phyloP scores from a whole-genome alignment of 2,329 filamentous ascomycete genomes.

The Cordyceps javanica region DNA sequence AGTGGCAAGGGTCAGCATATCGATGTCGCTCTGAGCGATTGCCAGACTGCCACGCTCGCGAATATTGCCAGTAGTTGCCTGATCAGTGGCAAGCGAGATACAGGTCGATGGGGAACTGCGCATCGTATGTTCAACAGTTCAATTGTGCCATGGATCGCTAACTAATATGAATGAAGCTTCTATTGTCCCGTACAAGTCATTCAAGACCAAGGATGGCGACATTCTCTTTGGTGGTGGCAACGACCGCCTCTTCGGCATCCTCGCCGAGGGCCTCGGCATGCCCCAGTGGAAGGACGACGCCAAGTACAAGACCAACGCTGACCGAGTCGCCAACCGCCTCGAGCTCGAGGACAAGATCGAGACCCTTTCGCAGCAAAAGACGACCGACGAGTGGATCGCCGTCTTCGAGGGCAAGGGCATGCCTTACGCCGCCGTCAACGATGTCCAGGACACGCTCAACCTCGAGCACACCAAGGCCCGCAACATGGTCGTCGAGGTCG shows the following conservation, averaged over 20 bases:
- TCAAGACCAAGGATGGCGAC: constrained; percentile 64
- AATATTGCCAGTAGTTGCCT: constrained; percentile 92
- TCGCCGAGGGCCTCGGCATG: constrained; percentile 53
- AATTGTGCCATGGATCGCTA: neutral
- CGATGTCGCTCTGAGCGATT: constrained; percentile 86
- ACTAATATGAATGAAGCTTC: constrained; percentile 52
- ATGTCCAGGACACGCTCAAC: constrained; percentile 76
- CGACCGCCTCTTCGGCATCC: constrained; percentile 59
- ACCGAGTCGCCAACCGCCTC: constrained; percentile 63
- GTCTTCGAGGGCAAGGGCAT: constrained; percentile 85
- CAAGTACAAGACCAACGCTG: constrained; percentile 55
- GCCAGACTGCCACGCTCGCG: constrained; percentile 87
- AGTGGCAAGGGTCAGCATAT: constrained; percentile 86
- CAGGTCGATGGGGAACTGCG: constrained; percentile 90
- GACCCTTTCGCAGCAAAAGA: constrained; percentile 64
- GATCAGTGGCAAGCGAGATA: constrained; percentile 80
- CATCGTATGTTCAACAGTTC: constrained; percentile 57
- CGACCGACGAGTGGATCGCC: constrained; percentile 81
- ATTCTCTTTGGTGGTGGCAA: constrained; percentile 69
- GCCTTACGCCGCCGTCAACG: constrained; percentile 90
- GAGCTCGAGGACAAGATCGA: constrained; percentile 78
- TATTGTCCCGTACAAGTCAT: constrained; percentile 92
- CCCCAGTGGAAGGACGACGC: constrained; percentile 55
- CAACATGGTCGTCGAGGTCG: constrained; percentile 82
- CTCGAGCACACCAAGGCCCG: constrained; percentile 81